Evolutionary conservation across 495 filamentous ascomycete genomes (phyloP), one percentile per base, ranked within the genome.

Genomic region (Aspergillus incahuasiensis): DNA sequence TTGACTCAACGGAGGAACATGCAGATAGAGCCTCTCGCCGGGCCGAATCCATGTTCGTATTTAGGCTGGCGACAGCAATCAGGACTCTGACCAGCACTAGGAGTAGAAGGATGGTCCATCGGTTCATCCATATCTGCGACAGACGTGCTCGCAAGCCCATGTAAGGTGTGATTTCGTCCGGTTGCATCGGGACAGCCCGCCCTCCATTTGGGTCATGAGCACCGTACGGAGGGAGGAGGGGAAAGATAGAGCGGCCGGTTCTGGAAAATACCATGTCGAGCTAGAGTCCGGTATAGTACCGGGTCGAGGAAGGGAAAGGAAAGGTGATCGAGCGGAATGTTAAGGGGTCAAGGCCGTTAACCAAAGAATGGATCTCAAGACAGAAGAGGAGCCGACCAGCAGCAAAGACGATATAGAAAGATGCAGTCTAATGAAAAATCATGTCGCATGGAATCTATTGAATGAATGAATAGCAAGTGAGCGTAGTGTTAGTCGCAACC

Each of bases 41-140:
- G 39, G 95, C 94, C 38, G 83, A 81, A 18, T 63, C 82, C 64
- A 97, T 79, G 65, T 91, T 84, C 50, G 79, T 73, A 61, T 94
- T 78, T 49, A 96, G 74, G 60, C 79, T 79, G 34, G 78, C 74
- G 32, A 88, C 79, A 18, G 91, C 86, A 45, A 98, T 69, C 46
- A 98, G 71, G 54, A 90, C 78, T 44, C 94, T 83, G 57, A 86
- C 82, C 20, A 98, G 82, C 18, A 97, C 83, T 48, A 98, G 81
- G 40, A 95, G 66, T 9, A 98, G 76, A 42, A 98, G 80, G 53
- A 98, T 77, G 39, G 94, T 97, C 95, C 95, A 98, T 72, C 87
- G 80, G 78, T 97, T 97, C 77, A 97, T 86, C 91, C 91, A 96
- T 65, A 90, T 76, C 77, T 98, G 94, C 25, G 94, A 98, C 40